Conservation (phyloP, 2,329 filamentous ascomycete species). For the Scedosporium apiospermum region DNA sequence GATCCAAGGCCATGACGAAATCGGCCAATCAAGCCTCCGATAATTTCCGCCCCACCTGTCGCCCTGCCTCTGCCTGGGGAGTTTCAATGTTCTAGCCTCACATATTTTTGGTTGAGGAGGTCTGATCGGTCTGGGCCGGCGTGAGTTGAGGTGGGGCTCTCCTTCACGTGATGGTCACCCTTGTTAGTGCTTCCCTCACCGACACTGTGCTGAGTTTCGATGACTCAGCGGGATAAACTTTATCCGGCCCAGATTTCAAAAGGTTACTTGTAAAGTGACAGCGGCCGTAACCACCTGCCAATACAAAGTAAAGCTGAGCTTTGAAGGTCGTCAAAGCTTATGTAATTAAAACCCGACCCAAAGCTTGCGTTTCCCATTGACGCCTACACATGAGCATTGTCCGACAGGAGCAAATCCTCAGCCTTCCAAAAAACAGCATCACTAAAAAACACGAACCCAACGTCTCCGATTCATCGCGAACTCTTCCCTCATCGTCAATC, state of each 20-base stretch:
- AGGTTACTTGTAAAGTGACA: not conserved
- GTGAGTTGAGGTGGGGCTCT: not conserved
- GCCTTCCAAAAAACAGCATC: slow-evolving; percentile 6
- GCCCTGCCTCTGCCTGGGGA: not conserved
- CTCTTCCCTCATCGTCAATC: not conserved
- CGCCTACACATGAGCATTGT: slow-evolving; percentile 9
- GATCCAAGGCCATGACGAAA: not conserved
- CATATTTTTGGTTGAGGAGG: not conserved
- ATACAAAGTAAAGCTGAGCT: not conserved
- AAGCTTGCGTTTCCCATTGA: slow-evolving; percentile 14
- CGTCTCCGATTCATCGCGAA: not conserved
- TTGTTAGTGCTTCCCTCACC: not conserved
- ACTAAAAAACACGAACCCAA: not conserved
- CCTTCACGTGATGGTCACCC: not conserved
- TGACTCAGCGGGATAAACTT: not conserved
- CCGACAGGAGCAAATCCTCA: not conserved
- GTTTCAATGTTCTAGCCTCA: not conserved
- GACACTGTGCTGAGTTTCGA: not conserved
- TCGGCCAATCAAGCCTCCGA: not conserved
- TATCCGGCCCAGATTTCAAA: no score
- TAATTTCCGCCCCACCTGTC: not conserved
- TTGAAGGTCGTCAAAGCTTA: not conserved
- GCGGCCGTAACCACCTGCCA: not conserved
- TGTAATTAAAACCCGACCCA: slow-evolving; percentile 8
- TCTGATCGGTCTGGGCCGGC: not conserved